Conservation (phyloP, 306 rosid species). For the Casuarina cunninghamiana region DNA sequence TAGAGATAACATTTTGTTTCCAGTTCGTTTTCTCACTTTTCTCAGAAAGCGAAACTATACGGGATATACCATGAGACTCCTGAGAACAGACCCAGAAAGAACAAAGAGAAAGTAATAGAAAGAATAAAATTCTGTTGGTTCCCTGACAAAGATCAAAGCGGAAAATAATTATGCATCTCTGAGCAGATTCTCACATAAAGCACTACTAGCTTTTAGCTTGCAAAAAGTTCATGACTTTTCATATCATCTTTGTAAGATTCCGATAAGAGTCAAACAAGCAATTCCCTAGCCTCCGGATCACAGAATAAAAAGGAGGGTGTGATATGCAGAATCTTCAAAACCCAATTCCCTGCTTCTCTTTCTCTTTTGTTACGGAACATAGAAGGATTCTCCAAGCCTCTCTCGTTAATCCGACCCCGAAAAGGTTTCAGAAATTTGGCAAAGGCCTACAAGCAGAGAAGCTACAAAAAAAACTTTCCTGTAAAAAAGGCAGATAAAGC, state of each 20-base stretch:
- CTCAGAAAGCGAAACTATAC: not conserved
- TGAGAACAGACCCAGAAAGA: not conserved
- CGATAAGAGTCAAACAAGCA: constrained; percentile 11
- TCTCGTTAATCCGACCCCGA: not conserved
- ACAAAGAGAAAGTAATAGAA: not conserved
- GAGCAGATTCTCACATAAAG: constrained; percentile 22
- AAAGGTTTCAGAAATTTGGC: not conserved
- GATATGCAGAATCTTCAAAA: constrained; percentile 13
- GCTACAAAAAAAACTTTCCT: not conserved
- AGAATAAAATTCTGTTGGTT: not conserved
- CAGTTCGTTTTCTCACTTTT: not conserved
- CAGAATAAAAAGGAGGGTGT: constrained; percentile 1
- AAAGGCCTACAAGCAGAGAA: constrained; percentile 5
- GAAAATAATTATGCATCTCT: constrained; percentile 3
- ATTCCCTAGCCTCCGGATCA: not conserved
- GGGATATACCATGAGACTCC: not conserved
- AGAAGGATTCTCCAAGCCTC: not conserved
- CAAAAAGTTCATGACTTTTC: constrained; percentile 13
- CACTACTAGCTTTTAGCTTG: constrained; percentile 9
- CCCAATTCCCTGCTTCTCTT: too few species aligned
- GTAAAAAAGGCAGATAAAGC: not conserved
- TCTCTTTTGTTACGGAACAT: not conserved
- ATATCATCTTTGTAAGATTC: constrained; percentile 6
- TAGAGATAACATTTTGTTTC: not conserved
- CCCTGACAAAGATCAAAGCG: not conserved